Base-by-base conservation (phyloP, 1,139 yeast genomes). In the Suhomyces anneliseae region DNA sequence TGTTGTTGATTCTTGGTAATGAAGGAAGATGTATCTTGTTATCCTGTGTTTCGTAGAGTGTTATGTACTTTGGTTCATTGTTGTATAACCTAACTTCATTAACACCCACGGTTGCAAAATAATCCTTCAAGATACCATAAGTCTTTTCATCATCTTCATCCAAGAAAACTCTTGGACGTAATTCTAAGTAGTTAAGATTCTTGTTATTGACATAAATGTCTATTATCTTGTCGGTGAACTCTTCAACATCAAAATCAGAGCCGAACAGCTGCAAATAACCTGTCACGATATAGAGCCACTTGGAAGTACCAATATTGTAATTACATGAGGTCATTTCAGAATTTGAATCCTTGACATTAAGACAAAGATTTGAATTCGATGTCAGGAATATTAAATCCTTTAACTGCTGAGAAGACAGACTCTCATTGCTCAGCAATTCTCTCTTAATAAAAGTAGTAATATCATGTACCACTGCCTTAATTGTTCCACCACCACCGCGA, bases 391-490 rank as follows among this genome's bases (percentile, higher is more conserved):
- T 47, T 43, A 70, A 59, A 26, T 64, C 60, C 36, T 57, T 59
- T 45, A 71, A 59, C 44, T 65, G 59, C 27, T 54, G 44, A 9
- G 63, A 61, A 5, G 63, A 54, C 3, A 43, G 47, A 15, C 60
- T 54, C 24, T 57, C 47, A 14, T 49, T 49, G 36, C 43, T 44
- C 34, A 43, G 53, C 48, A 69, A 58, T 43, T 70, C 76, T 26
- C 58, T 49, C 50, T 65, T 68, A 36, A 73, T 59, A 48, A 71
- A 72, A n/a, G 69, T 60, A 19, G 73, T 58, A 45, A 72, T 59
- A 47, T 72, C 77, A 42, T 62, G 63, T 7, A 72, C 77, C 29
- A 70, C 57, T 6, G 61, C 57, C 53, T 72, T 73, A 41, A 72
- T 60, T 7, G 64, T 50, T 1, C 75, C 72, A 0, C 76, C 76